Base-by-base conservation (phyloP, 225 moss, liverwort and hornwort species). In the Bryum argenteum region DNA sequence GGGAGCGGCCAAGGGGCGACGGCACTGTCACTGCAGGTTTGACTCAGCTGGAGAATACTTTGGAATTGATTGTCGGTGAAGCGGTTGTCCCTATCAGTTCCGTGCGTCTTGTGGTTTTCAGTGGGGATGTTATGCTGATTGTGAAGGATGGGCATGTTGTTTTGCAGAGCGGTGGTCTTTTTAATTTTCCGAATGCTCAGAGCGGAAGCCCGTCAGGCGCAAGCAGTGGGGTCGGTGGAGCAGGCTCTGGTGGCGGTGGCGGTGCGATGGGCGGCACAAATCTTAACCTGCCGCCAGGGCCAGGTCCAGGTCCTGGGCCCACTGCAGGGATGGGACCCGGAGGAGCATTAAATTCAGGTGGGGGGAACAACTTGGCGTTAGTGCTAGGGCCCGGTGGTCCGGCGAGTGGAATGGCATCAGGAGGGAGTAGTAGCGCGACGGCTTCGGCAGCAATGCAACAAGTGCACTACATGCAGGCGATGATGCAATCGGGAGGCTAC, bases 381-480 rank as follows among this genome's bases (percentile, higher is more conserved):
- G 68, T 75, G 33, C 72, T 75, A 11, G 79, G 85, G 10, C 57
- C 79, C 1, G 80, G 78, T 3, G 86, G 75, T 54, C 58, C 80
- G 47, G 88, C 66, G 43, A 71, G 77, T 63, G 84, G 77, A 11
- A 62, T 54, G 65, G 65, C 70, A 6, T 65, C 77, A 0, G 70
- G 43, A 9, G 78, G 69, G 1, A 81, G 81, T 54, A 77, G 78
- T 63, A 80, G 87, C 7, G 88, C 62, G 14, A 62, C 78, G 48
- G 77, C 78, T 0, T 90, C 89, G 16, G 82, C 81, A 55, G 81
- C 79, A 0, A 82, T 78, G 43, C 75, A 26, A 26, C 26, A 93
- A 45, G 96, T 90, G 12, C 96, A 93, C 71, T 91, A 90, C 15
- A 75, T 94, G 70, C 93, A 93, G 72, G 91, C 91, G 67, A 80